Base-by-base conservation (phyloP, 768 basidiomycete species). In the Rhizopogon salebrosus region DNA sequence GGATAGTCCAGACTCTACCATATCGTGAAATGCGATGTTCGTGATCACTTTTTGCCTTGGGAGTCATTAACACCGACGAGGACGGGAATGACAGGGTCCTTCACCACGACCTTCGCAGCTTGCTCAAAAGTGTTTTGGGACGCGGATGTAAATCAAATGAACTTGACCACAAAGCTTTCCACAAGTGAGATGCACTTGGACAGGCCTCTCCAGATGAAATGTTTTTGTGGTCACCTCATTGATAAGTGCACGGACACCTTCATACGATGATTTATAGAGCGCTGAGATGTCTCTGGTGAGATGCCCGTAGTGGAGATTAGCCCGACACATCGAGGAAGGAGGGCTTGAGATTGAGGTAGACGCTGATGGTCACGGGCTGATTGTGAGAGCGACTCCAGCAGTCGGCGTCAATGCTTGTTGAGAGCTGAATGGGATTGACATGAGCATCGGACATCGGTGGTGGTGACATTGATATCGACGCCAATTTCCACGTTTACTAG, bases 41-140 rank as follows among this genome's bases (percentile, higher is more conserved):
- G 80, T 68, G 43, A 83, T 61, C 23, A 91, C 78, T 24, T 78
- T 69, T 64, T 91, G 88, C 60, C 83, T 83, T 39, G 79, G 76
- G 27, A 76, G 62, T 29, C 87, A 56, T 89, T 85, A 31, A 90
- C 77, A 0, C 88, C 89, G 42, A 92, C 82, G 48, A 90, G 68
- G 8, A 83, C 76, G 0, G 75, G 73, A 10, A 85, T 62, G 2
- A 68, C 57, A 11, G 90, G 60, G 43, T 79, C 70, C 29, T 67
- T 68, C 34, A 89, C 68, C 7, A 61, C 60, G n/a, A 75, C 71
- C 43, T 66, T 69, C 37, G 67, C 57, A 4, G 58, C 52, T 5
- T 48, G 39, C 38, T 38, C 27, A 0, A 52, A 20, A 7, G n/a
- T 22, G n/a, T n/a, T 14, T 31, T 8, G 26, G 26, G 51, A 46